Evolutionary conservation across 1,284 basidiomycete species (phyloP), one percentile per base, ranked within the genome.

Genomic region (Quambalaria eucalypti): DNA sequence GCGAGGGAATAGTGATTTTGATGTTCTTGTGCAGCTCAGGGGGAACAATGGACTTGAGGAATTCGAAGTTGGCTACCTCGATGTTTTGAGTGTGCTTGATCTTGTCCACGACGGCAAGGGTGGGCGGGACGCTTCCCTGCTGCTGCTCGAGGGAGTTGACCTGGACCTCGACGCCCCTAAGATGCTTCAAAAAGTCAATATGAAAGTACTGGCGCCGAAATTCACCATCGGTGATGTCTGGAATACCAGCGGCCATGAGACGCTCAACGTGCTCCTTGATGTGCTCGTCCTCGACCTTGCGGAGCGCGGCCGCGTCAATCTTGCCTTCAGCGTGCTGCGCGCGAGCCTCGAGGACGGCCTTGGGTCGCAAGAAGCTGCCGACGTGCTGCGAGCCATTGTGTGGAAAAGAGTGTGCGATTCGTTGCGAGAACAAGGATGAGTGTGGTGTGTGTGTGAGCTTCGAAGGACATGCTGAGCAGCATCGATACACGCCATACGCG

Each of bases 1-100:
- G 86, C 0, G 84, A 82, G 62, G 83, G 85, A 75, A 88, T 81
- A 8, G 85, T 87, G 59, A 88, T 75, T 74, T 88, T 88, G 73
- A 87, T 81, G 65, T 81, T 59, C 55, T 63, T 59, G 38, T 66
- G 62, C 49, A 69, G 59, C 4, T 62, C 60, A 21, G 64, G 48
- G 2, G 73, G 65, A 3, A 77, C 68, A 9, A 73, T 52, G 29
- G 59, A 62, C 46, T 68, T 64, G 51, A 76, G 63, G 61, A 65
- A 77, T 36, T 62, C 52, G 47, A 76, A 77, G 57, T 78, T 76
- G 46, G 67, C 70, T 29, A 77, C 65, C 50, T 76, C 65, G 25
- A 71, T 73, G 48, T 60, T 60, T 19, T 51, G 62, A 4, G 46
- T 55, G 39, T 65, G 64, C 12, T n/a, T 14, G 23, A 77, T 61